A percentile compares a stretch with the other conserved stretches of the same genome.
These are phyloP conservation scores for Melastoma candidum DNA, from an alignment of 441 rosid genomes.

Conservation along the genomic window DNA sequence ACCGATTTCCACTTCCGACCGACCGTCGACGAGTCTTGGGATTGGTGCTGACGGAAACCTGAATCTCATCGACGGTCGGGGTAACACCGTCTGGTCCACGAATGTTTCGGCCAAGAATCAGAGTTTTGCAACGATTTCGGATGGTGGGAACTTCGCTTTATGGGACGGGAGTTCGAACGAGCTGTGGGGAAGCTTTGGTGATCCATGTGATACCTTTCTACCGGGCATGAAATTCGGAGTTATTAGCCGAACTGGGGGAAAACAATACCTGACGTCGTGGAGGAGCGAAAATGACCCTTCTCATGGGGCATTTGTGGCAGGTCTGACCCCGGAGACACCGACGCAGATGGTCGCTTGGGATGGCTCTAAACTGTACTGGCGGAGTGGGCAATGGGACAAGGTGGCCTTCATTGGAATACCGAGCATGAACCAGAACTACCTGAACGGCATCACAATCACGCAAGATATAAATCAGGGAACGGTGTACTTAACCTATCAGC, in stretches of 20 bases:
- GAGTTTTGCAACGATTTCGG: neutral
- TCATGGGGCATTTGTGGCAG: neutral
- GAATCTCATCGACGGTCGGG: slow-evolving; percentile 1
- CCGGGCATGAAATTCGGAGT: slow-evolving; percentile 1
- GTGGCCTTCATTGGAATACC: neutral
- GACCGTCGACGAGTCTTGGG: neutral
- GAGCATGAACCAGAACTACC: neutral
- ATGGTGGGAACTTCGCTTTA: neutral
- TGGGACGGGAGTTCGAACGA: neutral
- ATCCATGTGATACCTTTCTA: neutral
- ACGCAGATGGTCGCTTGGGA: neutral
- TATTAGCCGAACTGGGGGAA: neutral
- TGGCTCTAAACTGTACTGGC: neutral
- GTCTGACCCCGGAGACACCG: slow-evolving; percentile 3
- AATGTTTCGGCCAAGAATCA: neutral
- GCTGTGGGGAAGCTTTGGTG: slow-evolving; percentile 1
- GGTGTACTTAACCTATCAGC: no score
- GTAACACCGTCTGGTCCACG: neutral
- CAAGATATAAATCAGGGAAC: slow-evolving; percentile 3
- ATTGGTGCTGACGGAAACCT: neutral
- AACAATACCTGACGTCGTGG: neutral
- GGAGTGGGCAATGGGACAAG: slow-evolving; percentile 2
- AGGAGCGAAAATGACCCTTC: slow-evolving; percentile 2
- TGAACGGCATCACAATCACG: neutral
- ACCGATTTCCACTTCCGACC: neutral